Evolutionary conservation across 2,329 filamentous ascomycete genomes (phyloP).

Genomic region (Claviceps monticola): DNA sequence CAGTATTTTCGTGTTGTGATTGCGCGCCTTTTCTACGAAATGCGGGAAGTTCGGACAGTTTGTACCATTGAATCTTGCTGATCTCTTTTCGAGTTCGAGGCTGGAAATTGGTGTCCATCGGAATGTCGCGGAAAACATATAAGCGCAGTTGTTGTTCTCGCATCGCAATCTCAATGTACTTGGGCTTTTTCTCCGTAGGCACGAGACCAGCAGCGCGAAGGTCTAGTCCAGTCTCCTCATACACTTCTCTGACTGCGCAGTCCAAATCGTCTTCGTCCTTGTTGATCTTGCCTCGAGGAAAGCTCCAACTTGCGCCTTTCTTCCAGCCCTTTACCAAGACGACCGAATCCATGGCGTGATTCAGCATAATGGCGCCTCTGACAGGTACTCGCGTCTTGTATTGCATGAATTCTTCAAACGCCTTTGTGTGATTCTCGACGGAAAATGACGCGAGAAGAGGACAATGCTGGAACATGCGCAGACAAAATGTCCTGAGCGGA

Average conservation of each 20-base stretch:
- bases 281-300: conserved; percentile 94
- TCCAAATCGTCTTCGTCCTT: conserved; percentile 90
- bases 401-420: conserved; percentile 81
- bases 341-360: conserved; percentile 84
- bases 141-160: conserved; percentile 84
- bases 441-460: conserved; percentile 75
- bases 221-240: conserved; percentile 91
- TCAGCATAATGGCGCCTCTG: conserved; percentile 83
- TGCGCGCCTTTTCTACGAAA: conserved; percentile 55
- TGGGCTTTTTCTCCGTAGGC: conserved; percentile 54
- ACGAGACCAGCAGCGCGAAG: conserved; percentile 63
- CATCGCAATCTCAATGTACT: conserved; percentile 81
- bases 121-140: conserved; percentile 82
- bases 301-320: conserved; percentile 91
- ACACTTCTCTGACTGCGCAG: conserved; percentile 87
- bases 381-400: conserved; percentile 96
- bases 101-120: conserved; percentile 76
- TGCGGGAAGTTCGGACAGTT: conserved; percentile 72
- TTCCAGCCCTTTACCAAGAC: conserved; percentile 97
- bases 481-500: conserved; percentile 70
- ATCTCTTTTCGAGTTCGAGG: conserved; percentile 93
- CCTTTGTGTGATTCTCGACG: conserved; percentile 60
- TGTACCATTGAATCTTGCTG: conserved; percentile 93
- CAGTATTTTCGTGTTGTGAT: conserved; percentile 39
- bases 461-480: conserved; percentile 87